phyloP scores from a whole-genome alignment of 345 rosid species.

The Clarkia xantiana region DNA sequence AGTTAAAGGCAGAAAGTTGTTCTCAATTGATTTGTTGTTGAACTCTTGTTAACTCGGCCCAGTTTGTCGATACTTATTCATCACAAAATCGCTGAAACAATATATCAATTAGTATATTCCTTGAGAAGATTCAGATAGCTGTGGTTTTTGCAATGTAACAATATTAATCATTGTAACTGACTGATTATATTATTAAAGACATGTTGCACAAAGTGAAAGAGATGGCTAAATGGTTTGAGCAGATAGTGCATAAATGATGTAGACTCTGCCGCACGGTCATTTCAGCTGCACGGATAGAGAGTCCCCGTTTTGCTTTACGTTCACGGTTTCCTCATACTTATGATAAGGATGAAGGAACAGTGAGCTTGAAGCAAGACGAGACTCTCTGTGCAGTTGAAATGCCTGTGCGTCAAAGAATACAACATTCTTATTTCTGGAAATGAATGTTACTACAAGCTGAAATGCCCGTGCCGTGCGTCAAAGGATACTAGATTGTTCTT shows the following conservation, averaged over 20 bases:
- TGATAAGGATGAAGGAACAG: constrained; percentile 22
- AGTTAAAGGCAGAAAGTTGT: too few species aligned
- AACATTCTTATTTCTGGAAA: constrained; percentile 26
- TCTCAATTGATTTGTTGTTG: neutral
- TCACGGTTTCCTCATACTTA: too few species aligned
- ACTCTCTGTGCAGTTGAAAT: constrained; percentile 21
- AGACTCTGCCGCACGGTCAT: too few species aligned
- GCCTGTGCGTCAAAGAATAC: constrained; percentile 30
- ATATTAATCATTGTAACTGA: neutral
- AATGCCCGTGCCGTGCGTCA: too few species aligned
- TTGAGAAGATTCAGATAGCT: too few species aligned
- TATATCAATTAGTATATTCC: too few species aligned
- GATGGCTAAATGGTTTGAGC: constrained; percentile 23
- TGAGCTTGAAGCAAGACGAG: constrained; percentile 30
- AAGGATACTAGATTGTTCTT: too few species aligned
- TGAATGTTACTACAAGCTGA: constrained; percentile 44
- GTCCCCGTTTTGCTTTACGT: too few species aligned
- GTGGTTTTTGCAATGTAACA: neutral
- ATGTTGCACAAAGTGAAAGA: constrained; percentile 22
- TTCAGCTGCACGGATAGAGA: too few species aligned
- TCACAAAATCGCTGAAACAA: too few species aligned
- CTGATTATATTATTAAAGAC: too few species aligned
- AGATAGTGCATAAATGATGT: constrained; percentile 13
- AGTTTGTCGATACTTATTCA: neutral
- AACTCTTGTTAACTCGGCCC: neutral